These are phyloP conservation scores for Lachnellula subtilissima DNA, from an alignment of 2,329 filamentous ascomycete genomes.

Conservation along the genomic window DNA sequence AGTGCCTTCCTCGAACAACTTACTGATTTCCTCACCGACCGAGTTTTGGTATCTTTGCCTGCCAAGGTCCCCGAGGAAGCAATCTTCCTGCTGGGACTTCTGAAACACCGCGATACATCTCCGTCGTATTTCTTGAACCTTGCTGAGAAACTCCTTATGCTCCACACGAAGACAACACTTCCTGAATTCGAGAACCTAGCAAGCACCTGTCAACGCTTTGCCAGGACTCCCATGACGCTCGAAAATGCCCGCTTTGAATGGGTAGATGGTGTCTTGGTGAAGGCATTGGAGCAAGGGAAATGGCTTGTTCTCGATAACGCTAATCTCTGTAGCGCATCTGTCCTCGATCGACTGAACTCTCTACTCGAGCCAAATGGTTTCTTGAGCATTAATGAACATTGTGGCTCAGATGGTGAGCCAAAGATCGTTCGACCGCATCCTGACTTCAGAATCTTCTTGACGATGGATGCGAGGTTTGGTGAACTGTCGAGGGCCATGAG, in stretches of 20 bases:
- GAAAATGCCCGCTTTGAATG: constrained; percentile 86
- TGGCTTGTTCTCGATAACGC: constrained; percentile 97
- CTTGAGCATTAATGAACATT: constrained; percentile 90
- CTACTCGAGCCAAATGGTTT: constrained; percentile 85
- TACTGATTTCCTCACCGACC: constrained; percentile 46
- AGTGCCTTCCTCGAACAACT: constrained; percentile 55
- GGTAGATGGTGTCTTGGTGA: constrained; percentile 88
- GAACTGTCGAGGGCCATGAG: constrained; percentile 95
- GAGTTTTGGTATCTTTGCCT: constrained; percentile 46
- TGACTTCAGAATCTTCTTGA: constrained; percentile 88
- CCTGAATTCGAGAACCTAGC: constrained; percentile 24
- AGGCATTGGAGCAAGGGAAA: constrained; percentile 76
- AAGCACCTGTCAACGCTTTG: constrained; percentile 34
- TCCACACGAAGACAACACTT: constrained; percentile 38
- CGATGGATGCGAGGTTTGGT: constrained; percentile 85
- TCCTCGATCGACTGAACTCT: constrained; percentile 90
- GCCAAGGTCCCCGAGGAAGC: constrained; percentile 42
- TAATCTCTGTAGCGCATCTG: constrained; percentile 91
- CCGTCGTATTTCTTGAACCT: constrained; percentile 24
- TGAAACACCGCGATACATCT: constrained; percentile 33
- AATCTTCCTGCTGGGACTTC: constrained; percentile 46
- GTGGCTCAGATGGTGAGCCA: constrained; percentile 73
- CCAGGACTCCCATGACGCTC: constrained; percentile 51
- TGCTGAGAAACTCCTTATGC: constrained; percentile 30
- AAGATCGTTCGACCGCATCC: constrained; percentile 76